phyloP scores from a whole-genome alignment of 2,329 filamentous ascomycete genomes.

The Aspergillus sp. region DNA sequence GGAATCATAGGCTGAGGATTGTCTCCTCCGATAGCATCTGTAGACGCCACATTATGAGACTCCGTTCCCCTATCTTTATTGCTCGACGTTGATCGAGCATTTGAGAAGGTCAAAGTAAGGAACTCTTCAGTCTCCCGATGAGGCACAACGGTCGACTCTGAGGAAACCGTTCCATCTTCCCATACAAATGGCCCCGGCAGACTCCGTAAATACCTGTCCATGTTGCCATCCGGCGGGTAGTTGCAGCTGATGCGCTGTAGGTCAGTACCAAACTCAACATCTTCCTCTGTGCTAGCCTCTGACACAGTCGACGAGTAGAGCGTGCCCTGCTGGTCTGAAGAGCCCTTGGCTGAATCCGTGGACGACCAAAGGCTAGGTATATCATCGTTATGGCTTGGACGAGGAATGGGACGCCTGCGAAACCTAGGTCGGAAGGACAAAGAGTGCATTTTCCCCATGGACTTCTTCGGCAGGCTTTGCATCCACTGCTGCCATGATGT shows the following conservation, averaged over 20 bases:
- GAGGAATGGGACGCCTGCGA: constrained; percentile 19
- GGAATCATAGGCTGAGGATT: not conserved
- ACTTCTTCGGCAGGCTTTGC: constrained; percentile 29
- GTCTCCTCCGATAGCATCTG: not conserved
- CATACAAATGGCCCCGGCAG: constrained; percentile 9
- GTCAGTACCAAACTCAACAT: constrained; percentile 30
- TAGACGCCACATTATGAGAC: not conserved
- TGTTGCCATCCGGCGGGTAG: constrained; percentile 13
- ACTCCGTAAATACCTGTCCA: constrained; percentile 8
- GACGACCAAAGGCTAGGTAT: constrained; percentile 16
- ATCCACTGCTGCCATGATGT: constrained; percentile 16
- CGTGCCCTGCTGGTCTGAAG: constrained; percentile 13
- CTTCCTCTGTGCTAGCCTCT: constrained; percentile 32
- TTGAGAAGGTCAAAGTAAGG: not conserved
- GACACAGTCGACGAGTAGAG: constrained; percentile 26
- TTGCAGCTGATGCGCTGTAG: constrained; percentile 29
- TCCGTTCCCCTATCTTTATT: not conserved
- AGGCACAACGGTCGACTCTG: not conserved
- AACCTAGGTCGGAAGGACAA: constrained; percentile 32
- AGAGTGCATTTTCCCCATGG: constrained; percentile 35
- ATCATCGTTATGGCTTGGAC: not conserved
- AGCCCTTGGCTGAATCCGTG: constrained; percentile 25
- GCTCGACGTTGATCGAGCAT: not conserved
- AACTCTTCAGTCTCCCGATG: not conserved
- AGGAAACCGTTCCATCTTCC: not conserved